Base-by-base conservation (phyloP, 441 rosid species). In the Erysimum cheiri region DNA sequence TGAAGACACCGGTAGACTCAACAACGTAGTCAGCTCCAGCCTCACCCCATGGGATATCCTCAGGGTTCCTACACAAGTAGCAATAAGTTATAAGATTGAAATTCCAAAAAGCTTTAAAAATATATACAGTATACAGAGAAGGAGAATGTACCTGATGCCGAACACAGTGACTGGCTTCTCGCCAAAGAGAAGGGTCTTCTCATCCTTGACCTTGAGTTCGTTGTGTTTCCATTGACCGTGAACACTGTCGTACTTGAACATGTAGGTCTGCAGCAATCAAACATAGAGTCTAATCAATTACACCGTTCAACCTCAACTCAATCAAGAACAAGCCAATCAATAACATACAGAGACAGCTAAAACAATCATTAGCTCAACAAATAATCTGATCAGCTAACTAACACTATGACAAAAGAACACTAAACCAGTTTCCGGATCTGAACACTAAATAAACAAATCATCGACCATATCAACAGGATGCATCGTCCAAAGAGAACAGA, bases 1-100 rank as follows among this genome's bases (percentile, higher is more conserved):
- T 85, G 81, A 94, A 94, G 72, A 90, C 99, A 65, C 97, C 98
- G n/a, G 98, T 88, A 50, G 98, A 94, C 78, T 92, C 96, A 1
- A 94, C 94, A 44, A 88, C 86, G 12, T 43, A 93, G 1, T 89
- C 98, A 67, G 96, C 97, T 26, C 96, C 97, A 12, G 87, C 64
- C 82, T 88, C 87, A 52, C 83, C 91, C 97, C 95, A 91, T 60
- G 99, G 99, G 73, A 92, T 92, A 61, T 94, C 99, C 80, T 92
- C 99, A 5, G 99, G 98, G 74, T 92, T 94, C 75, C 98, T 89
- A 62, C n/a, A 57, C 33, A 1, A 64, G 35, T 22, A 88, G 91
- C 86, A 59, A 24, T 6, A 13, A 37, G 8, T 24, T 26, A 41
- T 11, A 32, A 17, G 37, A 44, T 3, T 6, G 8, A 1, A 64